Base-by-base conservation (phyloP, 257 asterid genomes). In the Mitragyna speciosa region DNA sequence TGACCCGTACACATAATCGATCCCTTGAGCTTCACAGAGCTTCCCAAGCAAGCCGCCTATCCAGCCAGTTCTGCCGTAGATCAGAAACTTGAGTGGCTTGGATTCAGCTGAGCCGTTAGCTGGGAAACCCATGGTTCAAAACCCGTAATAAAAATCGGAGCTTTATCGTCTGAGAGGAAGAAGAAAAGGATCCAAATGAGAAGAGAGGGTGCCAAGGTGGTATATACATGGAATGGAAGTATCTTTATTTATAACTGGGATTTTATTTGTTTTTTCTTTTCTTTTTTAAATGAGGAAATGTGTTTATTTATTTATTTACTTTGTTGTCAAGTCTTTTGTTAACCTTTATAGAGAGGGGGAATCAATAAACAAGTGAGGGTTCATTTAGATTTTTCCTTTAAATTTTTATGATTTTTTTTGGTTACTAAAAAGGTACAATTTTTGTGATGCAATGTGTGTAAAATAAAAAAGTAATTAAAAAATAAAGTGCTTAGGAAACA, bases 21-120 rank as follows among this genome's bases (percentile, higher is more conserved):
- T 89, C 12, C 79, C 86, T 77, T 89, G 92, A 19, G 92, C 89
- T 72, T 93, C 94, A 56, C 95, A 93, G 73, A 93, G 95, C 91
- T 93, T 90, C 15, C 97, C 97, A 1, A 93, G 89, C 19, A 91
- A 31, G 17, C 97, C 97, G 28, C 97, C 97, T 6, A 93, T 93
- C 97, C 97, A 93, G 52, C 97, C 97, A 41, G 95, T 89, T 51
- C 88, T 83, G 54, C 97, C 97, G 82, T 91, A 93, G 93, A 93
- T 90, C 89, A 93, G 82, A 88, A 93, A 93, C 86, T 90, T 93
- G 77, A 77, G 20, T 64, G 92, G 85, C 71, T 88, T 86, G 59
- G 83, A 41, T 71, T 83, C 76, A 17, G 90, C 73, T 5, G 95
- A 88, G 75, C 96, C 93, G 85, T 91, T 89, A 0, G 87, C 85